These are phyloP conservation scores for Leccinum incarnatum DNA, from an alignment of 768 basidiomycete species.

Conservation along the genomic window DNA sequence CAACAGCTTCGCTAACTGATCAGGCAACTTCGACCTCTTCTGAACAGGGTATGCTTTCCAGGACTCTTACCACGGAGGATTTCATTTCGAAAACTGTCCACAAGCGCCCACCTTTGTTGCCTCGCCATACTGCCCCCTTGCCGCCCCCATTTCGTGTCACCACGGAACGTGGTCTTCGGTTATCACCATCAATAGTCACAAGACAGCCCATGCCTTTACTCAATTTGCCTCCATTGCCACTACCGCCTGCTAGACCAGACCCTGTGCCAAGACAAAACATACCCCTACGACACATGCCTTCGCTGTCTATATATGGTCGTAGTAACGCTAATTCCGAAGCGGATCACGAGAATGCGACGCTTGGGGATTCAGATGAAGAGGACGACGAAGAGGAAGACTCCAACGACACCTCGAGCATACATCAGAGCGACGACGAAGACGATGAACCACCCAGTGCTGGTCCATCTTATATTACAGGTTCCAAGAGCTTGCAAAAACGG, in stretches of 20 bases:
- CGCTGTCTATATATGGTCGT: constrained; percentile 41
- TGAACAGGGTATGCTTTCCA: neutral
- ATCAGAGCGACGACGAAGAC: constrained; percentile 39
- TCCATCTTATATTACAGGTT: constrained; percentile 9
- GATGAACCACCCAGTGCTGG: constrained; percentile 27
- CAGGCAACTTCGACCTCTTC: constrained; percentile 1
- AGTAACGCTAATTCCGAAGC: constrained; percentile 21
- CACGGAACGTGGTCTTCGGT: constrained; percentile 38
- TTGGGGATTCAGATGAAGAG: constrained; percentile 34
- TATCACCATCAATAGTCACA: constrained; percentile 45
- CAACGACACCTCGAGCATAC: constrained; percentile 33
- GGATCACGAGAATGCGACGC: constrained; percentile 20
- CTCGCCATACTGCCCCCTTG: constrained; percentile 14
- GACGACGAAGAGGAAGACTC: constrained; percentile 35
- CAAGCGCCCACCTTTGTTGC: constrained; percentile 5
- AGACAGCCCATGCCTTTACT: constrained; percentile 47
- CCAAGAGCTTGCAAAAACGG: constrained; percentile 12
- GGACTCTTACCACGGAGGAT: neutral
- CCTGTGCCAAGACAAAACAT: constrained; percentile 16
- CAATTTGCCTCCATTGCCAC: constrained; percentile 49
- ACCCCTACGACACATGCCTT: constrained; percentile 54
- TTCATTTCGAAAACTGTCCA: constrained; percentile 2
- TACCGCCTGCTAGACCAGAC: constrained; percentile 20
- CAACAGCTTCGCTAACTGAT: constrained; percentile 4
- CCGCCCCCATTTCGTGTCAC: constrained; percentile 22